Base-by-base conservation (phyloP, 2,329 filamentous ascomycete species). In the Aspergillus sclerotialis region DNA sequence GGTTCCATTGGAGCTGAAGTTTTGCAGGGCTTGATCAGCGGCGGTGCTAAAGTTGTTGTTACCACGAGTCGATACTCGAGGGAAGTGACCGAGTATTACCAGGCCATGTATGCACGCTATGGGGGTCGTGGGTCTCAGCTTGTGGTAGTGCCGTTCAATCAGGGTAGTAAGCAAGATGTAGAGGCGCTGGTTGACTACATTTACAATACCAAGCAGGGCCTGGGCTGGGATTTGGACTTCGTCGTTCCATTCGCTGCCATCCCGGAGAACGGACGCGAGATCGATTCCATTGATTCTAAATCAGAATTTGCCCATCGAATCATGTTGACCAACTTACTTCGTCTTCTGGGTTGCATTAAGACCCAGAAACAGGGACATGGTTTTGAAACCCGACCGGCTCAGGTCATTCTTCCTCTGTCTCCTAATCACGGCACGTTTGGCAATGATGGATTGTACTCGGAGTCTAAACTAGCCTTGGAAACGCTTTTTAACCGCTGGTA, bases 341-440 rank as follows among this genome's bases (percentile, higher is more conserved):
- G 92, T 49, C 81, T 98, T 40, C 75, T 98, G 35, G 92, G 92
- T 50, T 79, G 71, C 44, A 82, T 98, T 67, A 98, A 96, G 75
- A 67, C 80, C 5, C 84, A 96, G 63, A 98, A 98, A 73, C 75
- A 82, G 17, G 75, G 82, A 46, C 80, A 84, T 48, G 87, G 85
- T 38, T 94, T 92, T 54, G 88, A 94, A 69, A 98, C 92, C 21
- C 85, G 92, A 25, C 92, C 92, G 31, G 92, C 92, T 16, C 92
- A 98, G 64, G 90, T 96, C 53, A 89, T 98, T 42, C 76, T 98
- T 16, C 92, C 92, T 30, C 73, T 98, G 7, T 98, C 92, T 3
- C 92, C 92, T 39, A 98, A 98, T 69, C 93, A 98, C 66, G 92
- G 92, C 48, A 98, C 90, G 19, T 98, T 98, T 52, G 92, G 92